Evolutionary conservation across 768 basidiomycete species (phyloP).

Genomic region (Hortiboletus campestris): DNA sequence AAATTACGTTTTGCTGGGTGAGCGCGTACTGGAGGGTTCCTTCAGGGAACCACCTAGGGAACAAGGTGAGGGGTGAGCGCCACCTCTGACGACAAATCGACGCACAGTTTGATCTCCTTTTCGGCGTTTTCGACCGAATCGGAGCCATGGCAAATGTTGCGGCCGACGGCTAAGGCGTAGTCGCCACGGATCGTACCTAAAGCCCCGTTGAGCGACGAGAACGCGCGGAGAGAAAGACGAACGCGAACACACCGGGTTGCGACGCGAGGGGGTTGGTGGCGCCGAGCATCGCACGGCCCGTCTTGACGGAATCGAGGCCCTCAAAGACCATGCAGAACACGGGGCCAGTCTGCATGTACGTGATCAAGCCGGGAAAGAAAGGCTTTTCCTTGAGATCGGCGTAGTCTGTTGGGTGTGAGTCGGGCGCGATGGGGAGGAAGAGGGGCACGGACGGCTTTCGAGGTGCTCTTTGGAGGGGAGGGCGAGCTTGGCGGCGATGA

Average conservation of each 20-base stretch:
- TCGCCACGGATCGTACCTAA: constrained; percentile 94
- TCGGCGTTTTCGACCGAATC: constrained; percentile 87
- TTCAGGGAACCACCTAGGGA: constrained; percentile 86
- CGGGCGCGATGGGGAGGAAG: not conserved
- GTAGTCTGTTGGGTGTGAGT: constrained; percentile 62
- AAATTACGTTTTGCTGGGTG: constrained; percentile 70
- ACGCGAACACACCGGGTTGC: constrained; percentile 59
- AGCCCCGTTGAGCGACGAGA: constrained; percentile 1
- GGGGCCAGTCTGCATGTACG: constrained; percentile 94
- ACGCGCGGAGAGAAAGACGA: not conserved
- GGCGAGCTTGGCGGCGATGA: constrained; percentile 90
- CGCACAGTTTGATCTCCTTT: constrained; percentile 92
- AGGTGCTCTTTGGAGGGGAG: constrained; percentile 80
- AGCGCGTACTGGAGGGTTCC: constrained; percentile 70
- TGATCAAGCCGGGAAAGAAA: constrained; percentile 96
- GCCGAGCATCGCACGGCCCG: constrained; percentile 93
- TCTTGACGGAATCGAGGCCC: constrained; percentile 92
- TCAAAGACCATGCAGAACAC: constrained; percentile 97
- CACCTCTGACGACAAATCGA: constrained; percentile 8
- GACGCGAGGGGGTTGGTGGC: constrained; percentile 95
- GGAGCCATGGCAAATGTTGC: constrained; percentile 92
- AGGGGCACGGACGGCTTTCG: constrained; percentile 65
- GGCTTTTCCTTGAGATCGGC: constrained; percentile 89
- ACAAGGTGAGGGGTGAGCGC: constrained; percentile 2
- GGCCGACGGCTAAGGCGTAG: constrained; percentile 90